Base-by-base conservation (phyloP, 2,329 filamentous ascomycete genomes). In the Fusarium euwallaceae region DNA sequence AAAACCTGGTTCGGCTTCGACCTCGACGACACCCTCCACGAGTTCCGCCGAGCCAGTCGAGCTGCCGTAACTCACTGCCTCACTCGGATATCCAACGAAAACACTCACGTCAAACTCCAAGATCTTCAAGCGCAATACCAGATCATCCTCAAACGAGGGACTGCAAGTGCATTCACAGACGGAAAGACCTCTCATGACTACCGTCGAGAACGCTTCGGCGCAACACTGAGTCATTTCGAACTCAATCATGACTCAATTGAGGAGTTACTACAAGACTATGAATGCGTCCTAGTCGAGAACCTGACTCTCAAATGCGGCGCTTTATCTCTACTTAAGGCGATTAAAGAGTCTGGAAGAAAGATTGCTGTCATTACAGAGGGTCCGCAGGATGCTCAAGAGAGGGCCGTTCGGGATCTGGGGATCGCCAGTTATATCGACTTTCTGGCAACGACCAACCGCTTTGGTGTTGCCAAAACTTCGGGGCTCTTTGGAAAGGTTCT, bases 1-100 rank as follows among this genome's bases (percentile, higher is more conserved):
- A 82, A 76, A 65, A 37, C 62, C 1, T 87, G 85, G 84, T 81
- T 86, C 41, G 84, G 83, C 1, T 87, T 88, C 62, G 86, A 87
- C 45, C 82, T 88, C 7, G 86, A 88, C 65, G 86, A 87, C 71
- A 87, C 86, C 0, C 78, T 88, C 1, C 86, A 88, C 67, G 81
- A 85, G 55, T 88, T 87, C 59, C 84, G 84, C 59, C 79, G 73
- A 20, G 83, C 84, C 12, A 86, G 85, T 1, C 67, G 72, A 1
- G 63, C 72, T 6, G 86, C 86, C 3, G 82, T 81, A 2, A 64
- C 70, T 1, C 43, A 71, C 6, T 80, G 83, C 6, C 81, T 87
- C 6, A 61, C 69, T 1, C 41, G 59, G 7, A 81, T 87, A 16
- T 62, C 70, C 4, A 67, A 11, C 12, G 17, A 72, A 16, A 61